These are phyloP conservation scores for Candida caryicola DNA, from an alignment of 805 yeast genomes.

Conservation along the genomic window DNA sequence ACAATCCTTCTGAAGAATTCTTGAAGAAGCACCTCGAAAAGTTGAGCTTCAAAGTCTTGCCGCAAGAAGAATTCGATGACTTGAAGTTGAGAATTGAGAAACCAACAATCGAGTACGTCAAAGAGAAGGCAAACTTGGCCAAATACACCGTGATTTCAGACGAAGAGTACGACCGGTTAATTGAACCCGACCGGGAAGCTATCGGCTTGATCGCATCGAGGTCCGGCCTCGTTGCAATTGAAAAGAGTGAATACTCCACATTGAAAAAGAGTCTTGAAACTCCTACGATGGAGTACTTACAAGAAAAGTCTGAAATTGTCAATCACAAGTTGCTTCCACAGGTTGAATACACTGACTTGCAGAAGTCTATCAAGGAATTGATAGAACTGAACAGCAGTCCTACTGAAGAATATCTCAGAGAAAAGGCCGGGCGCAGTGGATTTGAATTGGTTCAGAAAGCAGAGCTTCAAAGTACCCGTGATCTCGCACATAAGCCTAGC, in stretches of 20 bases:
- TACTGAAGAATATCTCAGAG: slow-evolving; percentile 9
- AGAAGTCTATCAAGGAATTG: slow-evolving; percentile 3
- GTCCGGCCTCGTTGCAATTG: slow-evolving; percentile 13
- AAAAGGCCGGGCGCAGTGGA: slow-evolving; percentile 9
- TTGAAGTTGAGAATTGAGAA: slow-evolving; percentile 8
- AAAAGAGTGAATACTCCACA: slow-evolving; percentile 10
- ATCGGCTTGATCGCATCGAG: slow-evolving; percentile 9
- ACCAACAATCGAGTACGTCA: slow-evolving; percentile 16
- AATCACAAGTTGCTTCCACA: slow-evolving; percentile 6
- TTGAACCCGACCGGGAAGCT: slow-evolving; percentile 7
- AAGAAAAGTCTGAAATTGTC: slow-evolving; percentile 3
- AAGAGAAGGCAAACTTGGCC: slow-evolving; percentile 13
- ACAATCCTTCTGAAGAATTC: slow-evolving; percentile 10
- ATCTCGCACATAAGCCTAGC: slow-evolving; percentile 12
- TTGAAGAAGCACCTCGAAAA: slow-evolving; percentile 4
- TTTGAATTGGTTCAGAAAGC: slow-evolving; percentile 7
- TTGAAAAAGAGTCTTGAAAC: slow-evolving; percentile 6
- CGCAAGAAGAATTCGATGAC: slow-evolving; percentile 2
- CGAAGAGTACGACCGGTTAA: slow-evolving; percentile 11
- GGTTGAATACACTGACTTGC: slow-evolving; percentile 5
- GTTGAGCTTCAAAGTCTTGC: background rate
- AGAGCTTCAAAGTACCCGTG: slow-evolving; percentile 2
- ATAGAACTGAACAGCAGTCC: slow-evolving; percentile 7
- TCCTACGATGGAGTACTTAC: slow-evolving; percentile 10
- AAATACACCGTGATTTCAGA: slow-evolving; percentile 9